Base-by-base conservation (phyloP, 345 rosid genomes). In the Excoecaria cochinchinensis region DNA sequence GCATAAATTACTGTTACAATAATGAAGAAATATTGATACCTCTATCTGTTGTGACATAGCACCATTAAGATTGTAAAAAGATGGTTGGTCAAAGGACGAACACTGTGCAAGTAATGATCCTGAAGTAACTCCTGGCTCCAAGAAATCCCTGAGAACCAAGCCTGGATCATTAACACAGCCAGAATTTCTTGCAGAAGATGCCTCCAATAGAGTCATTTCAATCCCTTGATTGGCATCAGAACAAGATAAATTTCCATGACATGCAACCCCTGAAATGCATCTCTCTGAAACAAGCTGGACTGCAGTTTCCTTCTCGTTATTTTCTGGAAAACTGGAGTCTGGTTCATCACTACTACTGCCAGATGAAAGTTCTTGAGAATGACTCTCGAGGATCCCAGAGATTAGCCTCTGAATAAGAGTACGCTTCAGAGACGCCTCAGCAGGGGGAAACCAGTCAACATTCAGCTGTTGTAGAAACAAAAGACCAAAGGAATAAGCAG, bases 401-500 rank as follows among this genome's bases (percentile, higher is more conserved):
- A 95, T 85, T 63, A 95, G 84, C 80, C 84, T 87, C 89, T 93
- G 90, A 74, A 95, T 95, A 48, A 87, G 83, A 67, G 93, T 83
- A 61, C 99, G 99, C 84, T 95, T 95, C 74, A 93, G 86, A 67
- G 96, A 95, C 55, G 94, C 99, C 80, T 95, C 99, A 1, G 85
- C 78, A 60, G 99, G 96, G 42, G 83, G 96, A 79, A 95, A 95
- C 99, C 99, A 95, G 74, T 88, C 86, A 48, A 71, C 78, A 80
- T 83, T 89, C 74, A 95, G 97, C 99, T 95, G 95, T 55, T 63
- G 74, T 70, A 74, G 22, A 19, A 57, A 40, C 71, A 55, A 58
- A 75, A 38, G 42, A 21, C 25, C 50, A 72, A 61, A 42, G 60
- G 44, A 70, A 78, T 65, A 70, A 52, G 65, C 69, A 63, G 46